Evolutionary conservation across 176 grass and related monocot species (phyloP).

Genomic region (Carex littledalei): DNA sequence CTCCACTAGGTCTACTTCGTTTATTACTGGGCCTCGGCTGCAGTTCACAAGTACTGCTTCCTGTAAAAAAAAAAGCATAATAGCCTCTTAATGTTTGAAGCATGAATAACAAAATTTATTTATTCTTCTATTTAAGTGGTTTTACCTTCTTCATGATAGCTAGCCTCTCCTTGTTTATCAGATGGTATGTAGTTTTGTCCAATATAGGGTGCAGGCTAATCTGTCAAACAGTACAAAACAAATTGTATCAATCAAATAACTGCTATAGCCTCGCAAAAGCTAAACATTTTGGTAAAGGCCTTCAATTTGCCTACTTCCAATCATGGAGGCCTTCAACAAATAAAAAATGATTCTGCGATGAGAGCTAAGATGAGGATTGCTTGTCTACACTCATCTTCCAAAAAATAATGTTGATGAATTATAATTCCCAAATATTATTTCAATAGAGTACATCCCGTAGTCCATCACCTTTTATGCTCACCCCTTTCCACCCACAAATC

Average conservation of each 20-base stretch:
- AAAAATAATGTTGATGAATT: neutral
- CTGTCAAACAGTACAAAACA: conserved; percentile 23
- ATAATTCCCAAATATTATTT: neutral
- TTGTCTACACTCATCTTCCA: neutral
- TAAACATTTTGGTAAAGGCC: neutral
- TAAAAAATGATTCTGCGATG: neutral
- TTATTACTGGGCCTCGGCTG: conserved; percentile 81
- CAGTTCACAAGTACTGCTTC: conserved; percentile 88
- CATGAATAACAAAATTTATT: no score
- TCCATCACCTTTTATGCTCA: no score
- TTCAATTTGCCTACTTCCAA: neutral
- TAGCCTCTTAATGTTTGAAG: neutral
- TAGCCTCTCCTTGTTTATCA: conserved; percentile 86
- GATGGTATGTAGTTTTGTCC: conserved; percentile 98
- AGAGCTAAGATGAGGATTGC: neutral
- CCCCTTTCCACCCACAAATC: no score
- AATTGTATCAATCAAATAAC: neutral
- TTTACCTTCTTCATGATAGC: conserved; percentile 94
- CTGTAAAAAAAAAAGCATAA: conserved; percentile 28
- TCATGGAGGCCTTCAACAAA: neutral
- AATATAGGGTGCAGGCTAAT: conserved; percentile 89
- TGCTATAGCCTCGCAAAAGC: neutral
- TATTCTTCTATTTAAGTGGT: neutral
- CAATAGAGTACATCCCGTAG: neutral
- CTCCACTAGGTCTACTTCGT: conserved; percentile 77